Conservation (phyloP, 352 stramenopile genomes). For the Globisporangium nunn region DNA sequence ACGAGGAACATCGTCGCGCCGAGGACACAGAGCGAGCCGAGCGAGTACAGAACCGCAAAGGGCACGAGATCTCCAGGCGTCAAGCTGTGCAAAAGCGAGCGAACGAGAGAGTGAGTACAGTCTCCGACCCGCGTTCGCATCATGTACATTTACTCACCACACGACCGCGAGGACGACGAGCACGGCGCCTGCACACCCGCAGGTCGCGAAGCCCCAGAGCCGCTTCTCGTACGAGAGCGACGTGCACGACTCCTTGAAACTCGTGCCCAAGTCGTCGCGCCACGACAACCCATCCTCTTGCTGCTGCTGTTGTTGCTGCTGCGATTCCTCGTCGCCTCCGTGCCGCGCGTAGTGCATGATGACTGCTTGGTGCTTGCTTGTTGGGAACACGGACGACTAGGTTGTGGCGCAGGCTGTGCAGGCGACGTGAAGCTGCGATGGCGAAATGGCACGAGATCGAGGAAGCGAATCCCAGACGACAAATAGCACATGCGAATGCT, state of each 20-base stretch:
- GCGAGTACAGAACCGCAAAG: constrained; percentile 39
- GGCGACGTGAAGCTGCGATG: no score
- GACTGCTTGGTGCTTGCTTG: neutral
- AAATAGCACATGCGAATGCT: no score
- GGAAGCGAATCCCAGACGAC: no score
- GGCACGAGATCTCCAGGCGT: constrained; percentile 16
- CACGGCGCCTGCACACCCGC: neutral
- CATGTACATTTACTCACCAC: neutral
- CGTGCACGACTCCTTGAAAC: constrained; percentile 9
- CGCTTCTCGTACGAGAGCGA: constrained; percentile 3
- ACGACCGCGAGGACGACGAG: constrained; percentile 8
- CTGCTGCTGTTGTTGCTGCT: neutral
- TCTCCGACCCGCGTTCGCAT: neutral
- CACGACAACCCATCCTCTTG: constrained; percentile 1
- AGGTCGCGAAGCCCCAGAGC: constrained; percentile 3
- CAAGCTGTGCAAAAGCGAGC: constrained; percentile 4
- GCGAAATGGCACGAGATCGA: no score
- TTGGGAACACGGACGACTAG: no score
- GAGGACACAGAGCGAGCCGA: constrained; percentile 40
- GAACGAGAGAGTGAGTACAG: neutral
- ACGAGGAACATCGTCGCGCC: constrained; percentile 21
- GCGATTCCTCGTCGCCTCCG: constrained; percentile 3
- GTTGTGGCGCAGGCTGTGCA: no score
- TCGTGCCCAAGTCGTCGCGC: constrained; percentile 5
- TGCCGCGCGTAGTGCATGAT: constrained; percentile 11